Base-by-base conservation (phyloP, 768 basidiomycete genomes). In the Lactarius tabidus region DNA sequence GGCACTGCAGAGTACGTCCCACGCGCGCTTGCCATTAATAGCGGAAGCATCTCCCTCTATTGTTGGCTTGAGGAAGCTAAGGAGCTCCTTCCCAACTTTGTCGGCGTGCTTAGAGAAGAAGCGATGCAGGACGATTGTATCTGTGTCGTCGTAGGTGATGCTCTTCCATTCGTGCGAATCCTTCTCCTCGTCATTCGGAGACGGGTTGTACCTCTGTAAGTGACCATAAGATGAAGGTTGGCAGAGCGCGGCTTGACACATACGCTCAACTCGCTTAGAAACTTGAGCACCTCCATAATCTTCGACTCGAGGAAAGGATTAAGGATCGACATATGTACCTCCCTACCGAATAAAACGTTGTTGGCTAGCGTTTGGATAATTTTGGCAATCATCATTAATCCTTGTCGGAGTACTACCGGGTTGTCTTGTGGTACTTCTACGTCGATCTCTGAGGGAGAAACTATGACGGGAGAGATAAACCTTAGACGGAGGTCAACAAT, bases 291-390 rank as follows among this genome's bases (percentile, higher is more conserved):
- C 48, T 82, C 85, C 38, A 84, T 78, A 59, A 92, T 89, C 59
- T 91, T 89, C 12, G 78, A 81, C 63, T 80, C 79, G 33, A 93
- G 76, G 76, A 94, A 94, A 15, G 82, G 79, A 73, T 95, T 95
- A 63, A 95, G 74, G 38, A 83, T 79, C 33, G 85, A 85, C 91
- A 95, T 93, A 71, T 93, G 87, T 4, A 86, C 84, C 71, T 96
- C 94, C 74, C 95, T 95, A 14, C 90, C 92, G 70, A 96, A 96
- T 71, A 92, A 86, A 57, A 95, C 89, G 70, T 97, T 96, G 77
- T 97, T 98, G 23, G 94, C 94, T 35, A 97, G 77, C 71, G 93
- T 95, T 75, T 96, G 94, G 54, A 97, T 87, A 63, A 95, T 87
- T 77, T 95, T 97, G 52, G 93, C 91, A 67, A 97, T 89, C 55